Conservation (phyloP, 1,139 yeast genomes). For the Geotrichum fermentans region DNA sequence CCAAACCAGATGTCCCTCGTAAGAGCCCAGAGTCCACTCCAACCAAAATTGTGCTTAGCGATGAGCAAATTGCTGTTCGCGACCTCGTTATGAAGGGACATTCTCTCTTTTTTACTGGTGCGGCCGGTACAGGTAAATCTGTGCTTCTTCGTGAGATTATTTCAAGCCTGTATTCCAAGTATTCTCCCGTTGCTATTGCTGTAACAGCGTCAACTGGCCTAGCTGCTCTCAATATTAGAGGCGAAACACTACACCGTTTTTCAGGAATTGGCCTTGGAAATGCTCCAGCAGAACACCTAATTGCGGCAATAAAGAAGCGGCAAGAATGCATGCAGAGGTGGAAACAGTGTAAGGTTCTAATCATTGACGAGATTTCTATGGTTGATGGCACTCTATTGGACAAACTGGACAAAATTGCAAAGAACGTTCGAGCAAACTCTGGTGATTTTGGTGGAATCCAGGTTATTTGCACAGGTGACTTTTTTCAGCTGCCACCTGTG, state of each 20-base stretch:
- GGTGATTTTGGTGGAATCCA: slow-evolving; percentile 74
- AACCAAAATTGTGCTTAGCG: slow-evolving; percentile 6
- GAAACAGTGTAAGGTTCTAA: slow-evolving; percentile 56
- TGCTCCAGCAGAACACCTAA: slow-evolving; percentile 44
- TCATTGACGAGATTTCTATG: slow-evolving; percentile 83
- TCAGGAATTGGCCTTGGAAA: slow-evolving; percentile 74
- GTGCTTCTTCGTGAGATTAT: slow-evolving; percentile 62
- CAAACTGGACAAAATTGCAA: slow-evolving; percentile 60
- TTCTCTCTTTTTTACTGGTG: slow-evolving; percentile 80
- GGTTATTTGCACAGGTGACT: slow-evolving; percentile 73
- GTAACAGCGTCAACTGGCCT: slow-evolving; percentile 89
- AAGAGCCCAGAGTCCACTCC: too few relatives aligned
- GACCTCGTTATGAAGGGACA: slow-evolving; percentile 47
- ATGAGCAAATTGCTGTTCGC: slow-evolving; percentile 55
- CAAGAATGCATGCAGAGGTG: slow-evolving; percentile 46
- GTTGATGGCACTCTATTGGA: slow-evolving; percentile 63
- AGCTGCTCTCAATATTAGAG: slow-evolving; percentile 86
- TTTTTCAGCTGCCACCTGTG: slow-evolving; percentile 84
- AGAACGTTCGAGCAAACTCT: slow-evolving; percentile 36
- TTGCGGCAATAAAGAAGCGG: slow-evolving; percentile 46
- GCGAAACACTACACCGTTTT: slow-evolving; percentile 72
- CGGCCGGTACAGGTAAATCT: slow-evolving; percentile 96
- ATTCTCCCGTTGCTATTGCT: slow-evolving; percentile 50
- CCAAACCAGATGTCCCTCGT: background rate
- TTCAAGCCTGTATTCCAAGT: slow-evolving; percentile 39